Percentiles rank a stretch among this genome's conserved stretches.
Evolutionary conservation across 805 yeast genomes (phyloP).

Genomic region (Candida loeiensis): DNA sequence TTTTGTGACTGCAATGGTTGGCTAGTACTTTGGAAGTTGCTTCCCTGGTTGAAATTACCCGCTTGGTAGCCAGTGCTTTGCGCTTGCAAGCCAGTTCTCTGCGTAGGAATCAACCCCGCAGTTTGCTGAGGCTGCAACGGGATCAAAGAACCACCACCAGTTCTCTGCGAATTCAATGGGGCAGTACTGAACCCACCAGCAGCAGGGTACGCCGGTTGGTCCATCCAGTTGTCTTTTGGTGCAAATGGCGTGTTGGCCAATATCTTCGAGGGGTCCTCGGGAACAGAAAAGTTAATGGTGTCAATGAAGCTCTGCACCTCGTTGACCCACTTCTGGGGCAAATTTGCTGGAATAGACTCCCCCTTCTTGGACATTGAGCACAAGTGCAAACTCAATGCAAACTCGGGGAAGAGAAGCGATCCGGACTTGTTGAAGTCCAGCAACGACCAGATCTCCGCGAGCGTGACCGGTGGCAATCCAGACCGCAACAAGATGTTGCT

Average conservation of each 20-base stretch:
- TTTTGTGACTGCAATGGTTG: slow-evolving; percentile 35
- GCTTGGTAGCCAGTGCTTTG: slow-evolving; percentile 37
- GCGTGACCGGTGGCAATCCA: slow-evolving; percentile 64
- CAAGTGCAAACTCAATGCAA: slow-evolving; percentile 85
- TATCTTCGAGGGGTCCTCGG: slow-evolving; percentile 47
- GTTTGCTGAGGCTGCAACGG: slow-evolving; percentile 65
- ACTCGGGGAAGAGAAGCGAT: slow-evolving; percentile 83
- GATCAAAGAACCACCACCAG: slow-evolving; percentile 44
- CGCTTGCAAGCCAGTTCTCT: slow-evolving; percentile 37
- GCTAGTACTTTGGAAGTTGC: no score
- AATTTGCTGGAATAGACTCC: slow-evolving; percentile 65
- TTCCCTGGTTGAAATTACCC: not conserved
- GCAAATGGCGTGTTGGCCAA: slow-evolving; percentile 47
- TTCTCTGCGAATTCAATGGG: slow-evolving; percentile 35
- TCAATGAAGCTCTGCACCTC: slow-evolving; percentile 90
- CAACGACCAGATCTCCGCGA: slow-evolving; percentile 86
- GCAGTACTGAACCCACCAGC: slow-evolving; percentile 19
- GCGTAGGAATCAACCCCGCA: slow-evolving; percentile 56
- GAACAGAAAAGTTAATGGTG: slow-evolving; percentile 75
- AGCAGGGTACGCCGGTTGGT: slow-evolving; percentile 7
- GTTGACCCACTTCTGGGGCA: slow-evolving; percentile 71
- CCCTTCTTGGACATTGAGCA: slow-evolving; percentile 78
- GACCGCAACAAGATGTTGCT: slow-evolving; percentile 78
- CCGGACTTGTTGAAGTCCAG: slow-evolving; percentile 90
- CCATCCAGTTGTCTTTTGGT: slow-evolving; percentile 26